phyloP scores from a whole-genome alignment of 257 asterid species.

The Nicotiana obtusifolia region DNA sequence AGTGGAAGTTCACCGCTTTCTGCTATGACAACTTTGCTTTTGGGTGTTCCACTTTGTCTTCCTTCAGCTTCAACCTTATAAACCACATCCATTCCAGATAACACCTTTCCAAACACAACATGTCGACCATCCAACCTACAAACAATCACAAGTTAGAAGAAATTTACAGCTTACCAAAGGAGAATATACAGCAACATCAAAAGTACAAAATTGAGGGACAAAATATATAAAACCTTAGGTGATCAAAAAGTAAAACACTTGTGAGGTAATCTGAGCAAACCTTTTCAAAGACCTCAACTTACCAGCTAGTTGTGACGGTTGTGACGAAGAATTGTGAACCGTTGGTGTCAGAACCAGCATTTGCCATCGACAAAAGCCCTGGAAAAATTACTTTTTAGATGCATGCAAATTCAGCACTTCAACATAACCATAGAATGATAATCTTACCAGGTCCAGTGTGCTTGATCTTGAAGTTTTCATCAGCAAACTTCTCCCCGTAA shows the following conservation, averaged over 20 bases:
- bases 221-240: too few relatives aligned
- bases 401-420: not conserved
- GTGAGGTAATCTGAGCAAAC: too few relatives aligned
- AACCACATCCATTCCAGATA: conserved; percentile 95
- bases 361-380: conserved; percentile 91
- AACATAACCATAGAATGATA: not conserved
- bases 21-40: conserved; percentile 61
- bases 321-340: conserved; percentile 98
- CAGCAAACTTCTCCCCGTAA: conserved; percentile 82
- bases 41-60: conserved; percentile 71
- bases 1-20: conserved; percentile 83
- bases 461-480: conserved; percentile 91
- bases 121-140: conserved; percentile 89
- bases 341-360: conserved; percentile 80
- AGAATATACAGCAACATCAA: not conserved
- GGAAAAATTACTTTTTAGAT: conserved; percentile 11
- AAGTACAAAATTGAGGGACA: not conserved
- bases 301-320: conserved; percentile 99
- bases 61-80: conserved; percentile 97
- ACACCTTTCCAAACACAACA: conserved; percentile 88
- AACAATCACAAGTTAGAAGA: not conserved
- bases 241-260: too few relatives aligned
- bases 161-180: not conserved
- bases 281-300: conserved; percentile 12
- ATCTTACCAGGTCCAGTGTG: conserved; percentile 88